Conservation (phyloP, 179 eudicot species). For the Silene coronaria region DNA sequence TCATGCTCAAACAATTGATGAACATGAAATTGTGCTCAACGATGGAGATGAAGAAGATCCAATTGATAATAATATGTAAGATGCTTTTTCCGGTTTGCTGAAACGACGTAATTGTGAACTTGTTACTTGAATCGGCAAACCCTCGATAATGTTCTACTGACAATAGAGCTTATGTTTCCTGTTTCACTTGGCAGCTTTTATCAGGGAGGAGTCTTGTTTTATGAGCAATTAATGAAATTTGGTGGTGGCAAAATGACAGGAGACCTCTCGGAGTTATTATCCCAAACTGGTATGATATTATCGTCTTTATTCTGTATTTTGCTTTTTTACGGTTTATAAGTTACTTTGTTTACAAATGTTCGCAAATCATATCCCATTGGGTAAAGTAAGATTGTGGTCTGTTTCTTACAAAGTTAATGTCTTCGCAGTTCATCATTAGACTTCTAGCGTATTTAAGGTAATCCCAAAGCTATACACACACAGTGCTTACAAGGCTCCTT, state of each 20-base stretch:
- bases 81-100: background rate
- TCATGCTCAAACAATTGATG: conserved; percentile 1
- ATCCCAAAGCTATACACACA: background rate
- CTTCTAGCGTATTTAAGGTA: too few relatives aligned
- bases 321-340: background rate
- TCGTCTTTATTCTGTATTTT: too few relatives aligned
- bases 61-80: conserved; percentile 2
- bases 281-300: background rate
- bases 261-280: background rate
- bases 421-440: background rate
- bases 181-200: conserved; percentile 13
- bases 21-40: conserved; percentile 5
- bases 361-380: background rate
- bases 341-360: background rate
- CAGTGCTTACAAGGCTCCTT: background rate
- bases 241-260: background rate
- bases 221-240: conserved; percentile 17
- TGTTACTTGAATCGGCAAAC: background rate
- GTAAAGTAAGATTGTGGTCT: too few relatives aligned
- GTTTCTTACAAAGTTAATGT: too few relatives aligned
- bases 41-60: conserved; percentile 3
- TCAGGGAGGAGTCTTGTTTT: background rate
- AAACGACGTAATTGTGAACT: background rate
- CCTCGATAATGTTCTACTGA: too few relatives aligned
- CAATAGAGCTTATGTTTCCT: background rate